Conservation (phyloP, 192 early-diverging fungal genomes). For the Linnemannia hyalina region DNA sequence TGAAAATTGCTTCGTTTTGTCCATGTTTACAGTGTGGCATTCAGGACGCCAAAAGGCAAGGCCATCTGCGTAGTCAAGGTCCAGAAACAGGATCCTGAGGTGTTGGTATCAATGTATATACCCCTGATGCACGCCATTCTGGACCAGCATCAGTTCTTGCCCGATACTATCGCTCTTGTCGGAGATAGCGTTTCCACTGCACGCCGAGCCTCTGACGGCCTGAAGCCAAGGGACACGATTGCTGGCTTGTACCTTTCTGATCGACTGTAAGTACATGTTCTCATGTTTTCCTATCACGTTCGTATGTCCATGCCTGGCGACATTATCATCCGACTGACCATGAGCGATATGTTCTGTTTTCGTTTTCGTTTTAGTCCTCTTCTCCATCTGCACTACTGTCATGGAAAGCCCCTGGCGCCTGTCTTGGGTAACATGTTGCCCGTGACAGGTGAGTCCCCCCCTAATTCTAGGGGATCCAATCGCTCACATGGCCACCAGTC, state of each 20-base stretch:
- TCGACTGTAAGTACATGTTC: constrained; percentile 28
- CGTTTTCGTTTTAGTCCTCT: constrained; percentile 14
- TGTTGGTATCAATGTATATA: constrained; percentile 52
- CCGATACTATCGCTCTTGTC: constrained; percentile 44
- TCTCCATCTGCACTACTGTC: constrained; percentile 46
- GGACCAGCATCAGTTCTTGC: constrained; percentile 49
- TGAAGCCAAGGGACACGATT: constrained; percentile 45
- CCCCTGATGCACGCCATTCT: constrained; percentile 47
- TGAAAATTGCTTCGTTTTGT: not conserved
- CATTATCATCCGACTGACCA: not conserved
- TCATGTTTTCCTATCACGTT: not conserved
- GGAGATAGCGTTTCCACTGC: constrained; percentile 41
- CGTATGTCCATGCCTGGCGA: too few species aligned
- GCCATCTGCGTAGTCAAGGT: constrained; percentile 42
- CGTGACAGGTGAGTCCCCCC: not conserved
- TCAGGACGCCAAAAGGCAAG: constrained; percentile 32
- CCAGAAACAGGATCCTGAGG: constrained; percentile 37
- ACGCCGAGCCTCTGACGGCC: constrained; percentile 29
- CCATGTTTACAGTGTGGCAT: constrained; percentile 18
- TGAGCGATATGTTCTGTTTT: not conserved
- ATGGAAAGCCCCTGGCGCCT: constrained; percentile 28
- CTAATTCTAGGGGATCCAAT: not conserved
- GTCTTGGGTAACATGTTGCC: constrained; percentile 11
- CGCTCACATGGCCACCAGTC: constrained; percentile 1
- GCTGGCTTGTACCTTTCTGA: constrained; percentile 19